These are phyloP conservation scores for Boletus vinaceobasis DNA, from an alignment of 768 basidiomycete genomes.

Conservation along the genomic window DNA sequence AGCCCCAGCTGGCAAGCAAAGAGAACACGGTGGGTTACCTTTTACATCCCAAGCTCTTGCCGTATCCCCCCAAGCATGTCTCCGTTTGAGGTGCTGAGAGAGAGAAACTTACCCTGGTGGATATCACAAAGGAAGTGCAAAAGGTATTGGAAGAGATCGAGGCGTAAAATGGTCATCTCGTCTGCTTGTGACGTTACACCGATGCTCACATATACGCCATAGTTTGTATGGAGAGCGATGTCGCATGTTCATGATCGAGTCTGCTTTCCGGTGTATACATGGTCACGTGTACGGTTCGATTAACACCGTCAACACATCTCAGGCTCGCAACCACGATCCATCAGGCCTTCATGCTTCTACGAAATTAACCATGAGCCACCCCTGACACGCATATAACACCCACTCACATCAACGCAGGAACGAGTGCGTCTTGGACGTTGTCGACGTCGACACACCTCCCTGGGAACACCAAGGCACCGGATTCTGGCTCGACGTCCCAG, in stretches of 20 bases:
- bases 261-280: conserved; percentile 52
- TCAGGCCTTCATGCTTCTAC: conserved; percentile 77
- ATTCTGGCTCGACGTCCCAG: conserved; percentile 76
- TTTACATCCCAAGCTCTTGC: conserved; percentile 73
- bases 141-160: conserved; percentile 73
- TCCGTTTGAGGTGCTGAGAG: conserved; percentile 76
- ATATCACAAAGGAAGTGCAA: conserved; percentile 44
- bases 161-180: conserved; percentile 55
- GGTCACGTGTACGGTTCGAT: conserved; percentile 66
- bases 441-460: conserved; percentile 74
- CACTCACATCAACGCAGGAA: conserved; percentile 38
- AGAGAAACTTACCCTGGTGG: conserved; percentile 73
- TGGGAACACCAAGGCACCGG: conserved; percentile 75
- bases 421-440: conserved; percentile 64
- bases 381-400: not conserved
- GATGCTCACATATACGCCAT: conserved; percentile 2
- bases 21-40: too few species aligned
- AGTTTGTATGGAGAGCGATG: conserved; percentile 46
- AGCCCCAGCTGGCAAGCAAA: too few species aligned
- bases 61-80: conserved; percentile 69
- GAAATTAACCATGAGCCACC: conserved; percentile 56
- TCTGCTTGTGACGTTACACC: not conserved
- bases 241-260: not conserved
- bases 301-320: not conserved
- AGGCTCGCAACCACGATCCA: not conserved